phyloP scores from a whole-genome alignment of 2,329 filamentous ascomycete species.

The Thelonectria rubi region DNA sequence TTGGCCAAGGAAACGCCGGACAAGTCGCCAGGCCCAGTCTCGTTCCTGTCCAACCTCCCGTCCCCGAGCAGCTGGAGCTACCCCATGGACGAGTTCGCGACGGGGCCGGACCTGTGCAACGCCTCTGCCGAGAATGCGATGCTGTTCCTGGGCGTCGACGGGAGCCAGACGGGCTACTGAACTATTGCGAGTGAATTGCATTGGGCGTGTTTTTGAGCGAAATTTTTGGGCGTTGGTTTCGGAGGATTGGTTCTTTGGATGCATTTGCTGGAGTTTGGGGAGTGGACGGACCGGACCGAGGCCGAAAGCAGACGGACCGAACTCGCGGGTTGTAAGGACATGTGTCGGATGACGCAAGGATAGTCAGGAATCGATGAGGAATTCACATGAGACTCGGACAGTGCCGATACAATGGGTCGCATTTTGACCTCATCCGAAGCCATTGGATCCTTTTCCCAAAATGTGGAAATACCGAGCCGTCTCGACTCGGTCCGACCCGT shows the following conservation, averaged over 20 bases:
- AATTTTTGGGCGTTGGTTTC: background rate
- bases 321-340: too few species aligned
- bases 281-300: background rate
- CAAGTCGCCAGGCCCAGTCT: background rate
- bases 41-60: conserved; percentile 20
- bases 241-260: background rate
- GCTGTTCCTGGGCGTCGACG: conserved; percentile 1
- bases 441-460: background rate
- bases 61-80: conserved; percentile 20
- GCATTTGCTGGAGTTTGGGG: background rate
- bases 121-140: background rate
- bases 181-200: background rate
- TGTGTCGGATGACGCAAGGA: background rate
- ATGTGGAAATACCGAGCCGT: too few species aligned
- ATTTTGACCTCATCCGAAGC: background rate
- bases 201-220: background rate
- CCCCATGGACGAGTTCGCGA: conserved; percentile 5
- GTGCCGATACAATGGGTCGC: background rate
- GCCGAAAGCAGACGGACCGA: background rate
- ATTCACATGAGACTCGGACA: background rate
- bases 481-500: too few species aligned
- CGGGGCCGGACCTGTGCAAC: background rate
- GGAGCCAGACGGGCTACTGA: background rate
- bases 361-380: background rate
- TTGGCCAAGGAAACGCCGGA: conserved; percentile 20